These are phyloP conservation scores for Aspergillus chevalieri DNA, from an alignment of 2,329 filamentous ascomycete species.

Conservation along the genomic window DNA sequence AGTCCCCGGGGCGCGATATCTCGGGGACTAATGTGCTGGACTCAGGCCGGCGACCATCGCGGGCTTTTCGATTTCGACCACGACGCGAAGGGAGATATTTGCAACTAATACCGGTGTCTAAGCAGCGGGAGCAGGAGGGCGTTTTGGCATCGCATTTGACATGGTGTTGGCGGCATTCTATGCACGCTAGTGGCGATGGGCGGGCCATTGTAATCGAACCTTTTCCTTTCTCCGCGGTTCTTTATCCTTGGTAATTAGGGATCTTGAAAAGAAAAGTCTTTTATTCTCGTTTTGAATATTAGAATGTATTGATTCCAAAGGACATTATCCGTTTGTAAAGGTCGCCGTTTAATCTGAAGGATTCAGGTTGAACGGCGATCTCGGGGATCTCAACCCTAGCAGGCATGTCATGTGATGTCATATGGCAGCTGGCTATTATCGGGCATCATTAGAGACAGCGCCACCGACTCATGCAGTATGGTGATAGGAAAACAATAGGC, in stretches of 20 bases:
- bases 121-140: slow-evolving; percentile 61
- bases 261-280: too few species aligned
- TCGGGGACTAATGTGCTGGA: not conserved
- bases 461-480: too few species aligned
- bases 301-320: too few species aligned
- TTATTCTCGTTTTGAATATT: too few species aligned
- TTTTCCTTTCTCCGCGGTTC: not conserved
- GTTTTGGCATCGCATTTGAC: slow-evolving; percentile 65
- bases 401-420: too few species aligned
- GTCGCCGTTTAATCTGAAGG: too few species aligned
- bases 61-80: slow-evolving; percentile 42
- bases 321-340: too few species aligned
- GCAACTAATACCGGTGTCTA: slow-evolving; percentile 53
- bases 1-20: not conserved
- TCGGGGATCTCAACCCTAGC: too few species aligned
- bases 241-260: not conserved
- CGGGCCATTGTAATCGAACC: not conserved
- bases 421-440: too few species aligned
- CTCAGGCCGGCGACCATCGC: slow-evolving; percentile 9
- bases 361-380: too few species aligned
- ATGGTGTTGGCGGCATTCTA: slow-evolving; percentile 51
- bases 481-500: too few species aligned
- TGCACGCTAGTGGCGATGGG: slow-evolving; percentile 33
- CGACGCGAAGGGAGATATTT: slow-evolving; percentile 66
- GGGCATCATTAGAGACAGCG: too few species aligned